These are phyloP conservation scores for Herpetomonas tarakana DNA, from an alignment of 208 protist species.

Conservation along the genomic window DNA sequence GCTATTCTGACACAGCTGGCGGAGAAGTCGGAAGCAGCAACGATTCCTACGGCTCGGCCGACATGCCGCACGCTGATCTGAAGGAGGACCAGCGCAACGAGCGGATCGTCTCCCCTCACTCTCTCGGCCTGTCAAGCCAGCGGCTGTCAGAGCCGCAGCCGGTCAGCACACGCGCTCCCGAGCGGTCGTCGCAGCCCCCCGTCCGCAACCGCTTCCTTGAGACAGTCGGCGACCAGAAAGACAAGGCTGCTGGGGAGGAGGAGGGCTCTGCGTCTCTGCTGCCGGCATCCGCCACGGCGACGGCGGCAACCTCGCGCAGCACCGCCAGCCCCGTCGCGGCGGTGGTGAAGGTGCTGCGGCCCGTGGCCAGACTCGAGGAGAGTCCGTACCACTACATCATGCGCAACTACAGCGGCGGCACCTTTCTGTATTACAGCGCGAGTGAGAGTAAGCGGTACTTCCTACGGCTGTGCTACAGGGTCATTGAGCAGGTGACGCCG, in stretches of 20 bases:
- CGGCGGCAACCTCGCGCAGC: not conserved
- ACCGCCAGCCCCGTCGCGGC: not conserved
- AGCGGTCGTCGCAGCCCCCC: not conserved
- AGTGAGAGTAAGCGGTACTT: conserved; percentile 48
- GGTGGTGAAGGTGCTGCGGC: conserved; percentile 9
- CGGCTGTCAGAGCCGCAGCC: not conserved
- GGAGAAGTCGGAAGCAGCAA: too few species aligned
- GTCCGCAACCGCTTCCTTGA: not conserved
- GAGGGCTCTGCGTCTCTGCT: not conserved
- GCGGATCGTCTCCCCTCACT: conserved; percentile 28
- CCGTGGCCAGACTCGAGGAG: conserved; percentile 36
- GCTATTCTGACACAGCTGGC: too few species aligned
- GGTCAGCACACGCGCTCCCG: too few species aligned
- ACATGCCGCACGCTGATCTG: conserved; percentile 4
- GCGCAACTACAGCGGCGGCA: conserved; percentile 46
- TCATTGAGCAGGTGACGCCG: conserved; percentile 41
- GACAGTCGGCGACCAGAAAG: not conserved
- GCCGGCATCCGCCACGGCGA: too few species aligned
- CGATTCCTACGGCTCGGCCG: not conserved
- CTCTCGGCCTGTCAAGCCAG: not conserved
- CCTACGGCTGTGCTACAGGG: conserved; percentile 36
- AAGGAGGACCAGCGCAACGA: conserved; percentile 12
- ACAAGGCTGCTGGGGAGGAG: not conserved
- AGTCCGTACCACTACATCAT: conserved; percentile 67
- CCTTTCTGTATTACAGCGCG: conserved; percentile 47